Evolutionary conservation across 352 stramenopile genomes (phyloP).

Genomic region (Phytophthora chlamydospora): DNA sequence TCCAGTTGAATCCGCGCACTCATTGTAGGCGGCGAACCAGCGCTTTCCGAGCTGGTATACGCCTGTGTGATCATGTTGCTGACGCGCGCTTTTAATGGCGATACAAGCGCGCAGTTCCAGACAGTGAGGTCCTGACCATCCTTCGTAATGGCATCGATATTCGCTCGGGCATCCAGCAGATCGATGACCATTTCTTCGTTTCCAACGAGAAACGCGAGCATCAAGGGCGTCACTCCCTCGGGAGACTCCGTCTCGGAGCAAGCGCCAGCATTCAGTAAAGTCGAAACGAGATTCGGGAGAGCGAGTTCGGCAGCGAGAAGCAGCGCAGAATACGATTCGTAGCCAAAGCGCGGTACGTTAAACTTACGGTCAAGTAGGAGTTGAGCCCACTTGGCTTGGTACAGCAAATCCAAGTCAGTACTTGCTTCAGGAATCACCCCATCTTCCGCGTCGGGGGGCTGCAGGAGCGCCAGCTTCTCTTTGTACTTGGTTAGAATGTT

Average conservation of each 20-base stretch:
- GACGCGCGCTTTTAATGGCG: slow-evolving; percentile 27
- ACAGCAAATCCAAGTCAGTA: slow-evolving; percentile 26
- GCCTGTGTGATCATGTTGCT: slow-evolving; percentile 23
- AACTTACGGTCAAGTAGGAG: slow-evolving; percentile 51
- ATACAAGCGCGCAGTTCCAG: slow-evolving; percentile 59
- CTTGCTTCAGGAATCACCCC: background rate
- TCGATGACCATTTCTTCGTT: slow-evolving; percentile 40
- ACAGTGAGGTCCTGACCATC: slow-evolving; percentile 58
- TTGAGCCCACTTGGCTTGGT: slow-evolving; percentile 46
- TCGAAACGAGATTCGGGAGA: slow-evolving; percentile 31
- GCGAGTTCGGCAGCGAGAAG: slow-evolving; percentile 61
- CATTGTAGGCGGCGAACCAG: background rate
- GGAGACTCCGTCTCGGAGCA: slow-evolving; percentile 33
- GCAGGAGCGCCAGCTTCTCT: slow-evolving; percentile 16
- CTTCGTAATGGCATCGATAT: slow-evolving; percentile 62
- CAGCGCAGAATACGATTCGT: slow-evolving; percentile 52
- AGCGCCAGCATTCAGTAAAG: slow-evolving; percentile 54
- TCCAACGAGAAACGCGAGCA: slow-evolving; percentile 62
- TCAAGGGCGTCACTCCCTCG: slow-evolving; percentile 55
- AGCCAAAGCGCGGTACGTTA: slow-evolving; percentile 53
- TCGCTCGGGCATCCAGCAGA: slow-evolving; percentile 40
- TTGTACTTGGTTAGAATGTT: slow-evolving; percentile 5
- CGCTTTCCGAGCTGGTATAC: slow-evolving; percentile 8
- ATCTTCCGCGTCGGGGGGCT: background rate
- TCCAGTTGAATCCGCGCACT: slow-evolving; percentile 38